These are phyloP conservation scores for Lentinula detonsa DNA, from an alignment of 768 basidiomycete genomes.

Conservation along the genomic window DNA sequence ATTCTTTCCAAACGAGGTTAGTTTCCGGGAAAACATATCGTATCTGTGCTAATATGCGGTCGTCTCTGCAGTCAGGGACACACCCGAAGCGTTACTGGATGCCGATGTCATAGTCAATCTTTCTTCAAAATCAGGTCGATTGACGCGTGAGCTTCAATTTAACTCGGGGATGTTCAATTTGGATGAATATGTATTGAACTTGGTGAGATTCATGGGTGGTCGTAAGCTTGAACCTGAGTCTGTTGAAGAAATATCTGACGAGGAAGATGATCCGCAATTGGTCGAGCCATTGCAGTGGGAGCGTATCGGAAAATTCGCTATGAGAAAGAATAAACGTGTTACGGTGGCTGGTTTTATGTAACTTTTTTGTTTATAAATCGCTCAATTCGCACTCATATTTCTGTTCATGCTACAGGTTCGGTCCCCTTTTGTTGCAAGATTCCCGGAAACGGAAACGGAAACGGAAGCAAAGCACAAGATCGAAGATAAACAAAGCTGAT, in stretches of 20 bases:
- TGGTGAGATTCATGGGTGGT: conserved; percentile 74
- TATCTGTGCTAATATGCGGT: background rate
- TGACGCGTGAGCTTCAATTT: conserved; percentile 85
- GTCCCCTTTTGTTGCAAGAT: conserved; percentile 84
- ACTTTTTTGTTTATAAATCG: conserved; percentile 14
- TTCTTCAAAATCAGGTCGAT: conserved; percentile 70
- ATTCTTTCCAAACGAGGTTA: conserved; percentile 58
- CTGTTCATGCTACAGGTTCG: conserved; percentile 61
- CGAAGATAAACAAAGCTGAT: conserved; percentile 67
- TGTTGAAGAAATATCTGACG: conserved; percentile 41
- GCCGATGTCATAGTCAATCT: conserved; percentile 59
- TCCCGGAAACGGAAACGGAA: conserved; percentile 44
- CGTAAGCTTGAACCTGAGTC: conserved; percentile 42
- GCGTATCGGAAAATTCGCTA: conserved; percentile 75
- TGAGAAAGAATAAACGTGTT: conserved; percentile 75
- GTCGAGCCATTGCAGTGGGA: conserved; percentile 67
- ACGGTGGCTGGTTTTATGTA: conserved; percentile 88
- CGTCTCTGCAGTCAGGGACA: conserved; percentile 55
- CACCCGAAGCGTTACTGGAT: conserved; percentile 88
- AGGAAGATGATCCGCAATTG: conserved; percentile 25
- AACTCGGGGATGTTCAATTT: conserved; percentile 85
- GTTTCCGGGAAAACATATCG: conserved; percentile 6
- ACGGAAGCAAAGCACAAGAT: conserved; percentile 46
- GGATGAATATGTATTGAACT: conserved; percentile 80
- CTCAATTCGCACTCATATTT: conserved; percentile 7